Percentiles rank a stretch among this genome's conserved stretches.
These are phyloP conservation scores for Sugiyamaella floridensis DNA, from an alignment of 805 yeast species.

Conservation along the genomic window DNA sequence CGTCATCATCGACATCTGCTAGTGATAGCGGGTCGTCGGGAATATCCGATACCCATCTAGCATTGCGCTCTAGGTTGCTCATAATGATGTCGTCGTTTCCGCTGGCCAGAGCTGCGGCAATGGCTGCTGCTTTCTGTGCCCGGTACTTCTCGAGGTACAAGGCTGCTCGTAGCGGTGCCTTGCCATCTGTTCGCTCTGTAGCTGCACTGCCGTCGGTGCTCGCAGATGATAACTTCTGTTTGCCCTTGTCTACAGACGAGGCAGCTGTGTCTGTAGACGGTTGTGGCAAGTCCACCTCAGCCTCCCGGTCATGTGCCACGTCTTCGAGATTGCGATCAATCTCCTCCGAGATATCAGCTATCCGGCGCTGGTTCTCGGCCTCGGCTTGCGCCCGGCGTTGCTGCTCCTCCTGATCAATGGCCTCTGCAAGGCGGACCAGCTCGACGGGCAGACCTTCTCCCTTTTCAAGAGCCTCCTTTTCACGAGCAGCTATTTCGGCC, in stretches of 20 bases:
- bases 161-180: slow-evolving; percentile 4
- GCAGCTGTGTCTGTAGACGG: background rate
- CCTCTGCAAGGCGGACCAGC: slow-evolving; percentile 6
- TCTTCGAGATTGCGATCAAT: background rate
- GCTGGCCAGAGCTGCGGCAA: slow-evolving; percentile 6
- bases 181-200: too few relatives aligned
- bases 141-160: slow-evolving; percentile 4
- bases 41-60: slow-evolving; percentile 36
- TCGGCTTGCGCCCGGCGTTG: background rate
- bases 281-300: background rate
- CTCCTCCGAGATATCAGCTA: background rate
- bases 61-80: slow-evolving; percentile 4
- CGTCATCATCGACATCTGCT: slow-evolving; percentile 71
- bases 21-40: slow-evolving; percentile 56
- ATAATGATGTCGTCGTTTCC: slow-evolving; percentile 9
- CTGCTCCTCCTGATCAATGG: slow-evolving; percentile 1
- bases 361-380: background rate
- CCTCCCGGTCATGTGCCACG: background rate
- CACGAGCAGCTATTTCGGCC: slow-evolving; percentile 17
- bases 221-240: background rate
- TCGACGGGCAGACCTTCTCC: slow-evolving; percentile 13
- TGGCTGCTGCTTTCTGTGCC: slow-evolving; percentile 10
- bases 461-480: slow-evolving; percentile 12
- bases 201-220: background rate
- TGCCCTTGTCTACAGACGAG: background rate